phyloP scores from a whole-genome alignment of 2,329 filamentous ascomycete species.

The Trichophyton schoenleinii region DNA sequence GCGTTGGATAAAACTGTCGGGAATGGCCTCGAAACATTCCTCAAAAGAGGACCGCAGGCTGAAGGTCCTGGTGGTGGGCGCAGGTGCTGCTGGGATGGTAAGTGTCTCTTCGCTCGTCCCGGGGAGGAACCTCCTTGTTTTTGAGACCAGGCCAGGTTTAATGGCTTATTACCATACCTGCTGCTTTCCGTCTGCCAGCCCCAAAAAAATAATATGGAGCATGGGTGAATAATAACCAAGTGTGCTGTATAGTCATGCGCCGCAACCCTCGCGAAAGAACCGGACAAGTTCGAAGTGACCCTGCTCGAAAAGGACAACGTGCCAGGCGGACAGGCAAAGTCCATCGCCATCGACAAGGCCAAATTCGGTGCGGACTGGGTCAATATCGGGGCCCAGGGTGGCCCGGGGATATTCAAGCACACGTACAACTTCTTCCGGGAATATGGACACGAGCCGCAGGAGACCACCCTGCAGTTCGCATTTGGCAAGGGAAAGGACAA shows the following conservation, averaged over 20 bases:
- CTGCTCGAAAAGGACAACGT: constrained; percentile 48
- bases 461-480: constrained; percentile 46
- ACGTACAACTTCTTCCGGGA: constrained; percentile 49
- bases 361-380: constrained; percentile 48
- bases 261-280: constrained; percentile 52
- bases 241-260: constrained; percentile 44
- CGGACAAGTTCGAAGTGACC: constrained; percentile 53
- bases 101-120: constrained; percentile 4
- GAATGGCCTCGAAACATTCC: neutral
- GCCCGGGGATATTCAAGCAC: constrained; percentile 49
- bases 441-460: constrained; percentile 45
- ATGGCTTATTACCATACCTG: neutral
- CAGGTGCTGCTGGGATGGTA: constrained; percentile 51
- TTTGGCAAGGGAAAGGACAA: constrained; percentile 46
- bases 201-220: neutral
- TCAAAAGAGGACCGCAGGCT: constrained; percentile 27
- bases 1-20: neutral
- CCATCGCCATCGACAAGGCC: constrained; percentile 43
- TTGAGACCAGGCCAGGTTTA: neutral
- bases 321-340: constrained; percentile 50
- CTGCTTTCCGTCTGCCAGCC: neutral
- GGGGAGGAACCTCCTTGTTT: constrained; percentile 1
- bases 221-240: constrained; percentile 3
- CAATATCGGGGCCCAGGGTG: constrained; percentile 51
- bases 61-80: constrained; percentile 48